Conservation (phyloP, 805 yeast species). For the Yamadazyma kitorensis region DNA sequence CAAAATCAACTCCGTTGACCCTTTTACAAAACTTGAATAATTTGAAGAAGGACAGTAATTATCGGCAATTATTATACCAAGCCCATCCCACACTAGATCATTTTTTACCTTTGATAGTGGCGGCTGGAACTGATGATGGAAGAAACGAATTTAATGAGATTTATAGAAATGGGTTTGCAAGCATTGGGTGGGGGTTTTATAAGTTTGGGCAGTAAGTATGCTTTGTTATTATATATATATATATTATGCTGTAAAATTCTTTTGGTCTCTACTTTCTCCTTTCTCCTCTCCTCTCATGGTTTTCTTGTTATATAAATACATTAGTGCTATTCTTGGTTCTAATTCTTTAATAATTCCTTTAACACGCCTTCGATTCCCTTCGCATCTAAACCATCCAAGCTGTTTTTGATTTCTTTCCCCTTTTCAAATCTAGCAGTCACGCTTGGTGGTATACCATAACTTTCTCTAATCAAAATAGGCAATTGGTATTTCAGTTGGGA, state of each 20-base stretch:
- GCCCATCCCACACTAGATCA: conserved; percentile 83
- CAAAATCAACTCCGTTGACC: conserved; percentile 11
- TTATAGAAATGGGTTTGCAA: conserved; percentile 41
- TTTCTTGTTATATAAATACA: no score
- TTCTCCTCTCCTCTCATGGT: no score
- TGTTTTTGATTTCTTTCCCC: conserved; percentile 49
- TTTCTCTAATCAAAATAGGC: conserved; percentile 79
- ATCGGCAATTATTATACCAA: conserved; percentile 32
- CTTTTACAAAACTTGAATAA: conserved; percentile 13
- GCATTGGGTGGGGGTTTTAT: conserved; percentile 73
- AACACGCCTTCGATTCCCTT: conserved; percentile 42
- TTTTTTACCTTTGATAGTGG: conserved; percentile 63
- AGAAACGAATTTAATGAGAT: conserved; percentile 41
- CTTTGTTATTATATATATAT: not conserved
- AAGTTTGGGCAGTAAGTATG: conserved; percentile 26
- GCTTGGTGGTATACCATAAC: conserved; percentile 68
- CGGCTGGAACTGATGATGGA: conserved; percentile 52
- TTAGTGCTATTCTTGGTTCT: no score
- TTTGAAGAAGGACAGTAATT: conserved; percentile 12
- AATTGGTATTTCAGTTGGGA: conserved; percentile 54
- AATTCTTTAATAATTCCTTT: conserved; percentile 38
- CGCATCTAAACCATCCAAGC: conserved; percentile 47
- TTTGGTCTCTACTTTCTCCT: no score
- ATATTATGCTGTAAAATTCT: no score
- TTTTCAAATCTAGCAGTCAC: conserved; percentile 70